These are phyloP conservation scores for Pascua guehoae DNA, from an alignment of 1,284 basidiomycete species.

Conservation along the genomic window DNA sequence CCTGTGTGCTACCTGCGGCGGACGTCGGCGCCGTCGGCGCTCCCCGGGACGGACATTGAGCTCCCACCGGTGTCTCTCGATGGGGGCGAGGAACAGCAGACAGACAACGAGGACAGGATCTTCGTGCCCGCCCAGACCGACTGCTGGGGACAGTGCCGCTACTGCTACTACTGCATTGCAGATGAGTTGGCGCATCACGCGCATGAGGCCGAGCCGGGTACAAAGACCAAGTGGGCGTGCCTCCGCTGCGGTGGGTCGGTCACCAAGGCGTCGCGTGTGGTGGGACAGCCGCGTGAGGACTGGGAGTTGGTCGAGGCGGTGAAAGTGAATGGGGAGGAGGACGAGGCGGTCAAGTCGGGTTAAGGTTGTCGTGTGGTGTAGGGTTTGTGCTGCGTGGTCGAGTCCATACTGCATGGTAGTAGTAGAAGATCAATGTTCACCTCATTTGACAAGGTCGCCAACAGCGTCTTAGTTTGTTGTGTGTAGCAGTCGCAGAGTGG, in stretches of 20 bases:
- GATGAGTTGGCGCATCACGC: conserved; percentile 61
- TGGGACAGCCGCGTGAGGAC: conserved; percentile 5
- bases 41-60: conserved; percentile 23
- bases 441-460: too few relatives aligned
- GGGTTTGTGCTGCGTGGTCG: too few relatives aligned
- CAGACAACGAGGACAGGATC: conserved; percentile 35
- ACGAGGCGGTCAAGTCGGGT: too few relatives aligned
- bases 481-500: too few relatives aligned
- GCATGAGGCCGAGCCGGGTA: conserved; percentile 13
- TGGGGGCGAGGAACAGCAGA: conserved; percentile 24
- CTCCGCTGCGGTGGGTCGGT: conserved; percentile 61
- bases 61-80: conserved; percentile 9
- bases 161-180: conserved; percentile 83
- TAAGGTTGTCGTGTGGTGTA: too few relatives aligned
- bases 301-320: too few relatives aligned
- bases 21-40: conserved; percentile 23
- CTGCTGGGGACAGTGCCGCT: conserved; percentile 64
- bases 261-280: conserved; percentile 33
- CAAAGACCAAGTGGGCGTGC: conserved; percentile 62
- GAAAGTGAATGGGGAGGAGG: too few relatives aligned
- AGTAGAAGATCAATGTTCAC: too few relatives aligned
- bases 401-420: too few relatives aligned
- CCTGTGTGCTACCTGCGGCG: conserved; percentile 50
- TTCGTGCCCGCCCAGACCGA: conserved; percentile 45
- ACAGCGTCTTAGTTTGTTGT: too few relatives aligned